These are phyloP conservation scores for Termitomyces sp. DNA, from an alignment of 768 basidiomycete genomes.

Conservation along the genomic window DNA sequence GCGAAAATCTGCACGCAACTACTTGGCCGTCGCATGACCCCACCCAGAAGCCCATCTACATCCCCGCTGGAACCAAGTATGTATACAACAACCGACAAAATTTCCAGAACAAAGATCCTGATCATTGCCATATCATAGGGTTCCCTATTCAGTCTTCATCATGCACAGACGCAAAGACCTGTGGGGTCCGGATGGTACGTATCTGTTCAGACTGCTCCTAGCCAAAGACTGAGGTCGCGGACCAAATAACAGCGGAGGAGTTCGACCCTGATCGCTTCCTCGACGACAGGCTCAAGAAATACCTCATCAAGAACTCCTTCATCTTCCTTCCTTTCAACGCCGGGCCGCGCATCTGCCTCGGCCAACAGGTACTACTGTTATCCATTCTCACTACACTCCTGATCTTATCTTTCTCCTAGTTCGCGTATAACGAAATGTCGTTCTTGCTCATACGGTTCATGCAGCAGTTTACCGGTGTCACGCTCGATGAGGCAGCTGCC, in stretches of 20 bases:
- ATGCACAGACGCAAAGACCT: constrained; percentile 64
- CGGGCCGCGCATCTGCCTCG: constrained; percentile 53
- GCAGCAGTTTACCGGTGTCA: constrained; percentile 49
- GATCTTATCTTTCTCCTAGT: constrained; percentile 21
- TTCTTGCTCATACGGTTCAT: constrained; percentile 59
- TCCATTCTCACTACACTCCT: neutral
- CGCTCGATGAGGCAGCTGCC: constrained; percentile 39
- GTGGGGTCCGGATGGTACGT: constrained; percentile 66
- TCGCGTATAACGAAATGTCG: constrained; percentile 57
- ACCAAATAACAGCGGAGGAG: constrained; percentile 38
- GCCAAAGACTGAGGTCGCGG: neutral
- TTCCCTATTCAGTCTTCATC: constrained; percentile 50
- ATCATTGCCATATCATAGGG: constrained; percentile 17
- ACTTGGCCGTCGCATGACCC: constrained; percentile 43
- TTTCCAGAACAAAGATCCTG: neutral
- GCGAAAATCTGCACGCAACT: constrained; percentile 41
- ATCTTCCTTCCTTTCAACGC: constrained; percentile 69
- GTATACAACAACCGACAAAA: constrained; percentile 7
- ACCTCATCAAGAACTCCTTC: constrained; percentile 57
- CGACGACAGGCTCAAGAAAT: constrained; percentile 55
- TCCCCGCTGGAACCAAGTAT: constrained; percentile 44
- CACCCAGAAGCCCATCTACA: constrained; percentile 42
- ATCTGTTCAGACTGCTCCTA: neutral
- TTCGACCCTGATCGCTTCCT: constrained; percentile 73
- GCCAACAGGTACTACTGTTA: constrained; percentile 39